Evolutionary conservation across 768 basidiomycete genomes (phyloP).

Genomic region (Lactarius quietus): DNA sequence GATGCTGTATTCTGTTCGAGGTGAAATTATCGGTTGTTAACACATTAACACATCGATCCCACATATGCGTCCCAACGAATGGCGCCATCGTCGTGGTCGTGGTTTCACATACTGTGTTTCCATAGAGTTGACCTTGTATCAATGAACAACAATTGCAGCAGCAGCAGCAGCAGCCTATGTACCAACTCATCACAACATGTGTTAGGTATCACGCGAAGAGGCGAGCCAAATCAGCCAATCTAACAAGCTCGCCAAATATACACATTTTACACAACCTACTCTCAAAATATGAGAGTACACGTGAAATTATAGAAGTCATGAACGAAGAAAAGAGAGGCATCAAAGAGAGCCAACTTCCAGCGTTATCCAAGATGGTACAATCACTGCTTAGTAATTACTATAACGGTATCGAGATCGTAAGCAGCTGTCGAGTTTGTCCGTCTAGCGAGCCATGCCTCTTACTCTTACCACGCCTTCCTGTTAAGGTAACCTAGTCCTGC

Average conservation of each 20-base stretch:
- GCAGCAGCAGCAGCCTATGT: too few species aligned
- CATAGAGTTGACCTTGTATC: background rate
- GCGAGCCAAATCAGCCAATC: too few species aligned
- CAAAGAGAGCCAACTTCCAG: conserved; percentile 3
- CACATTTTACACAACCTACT: conserved; percentile 20
- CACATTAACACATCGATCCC: conserved; percentile 41
- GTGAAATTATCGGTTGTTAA: background rate
- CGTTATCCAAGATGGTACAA: background rate
- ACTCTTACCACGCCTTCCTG: too few species aligned
- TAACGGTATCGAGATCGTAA: too few species aligned
- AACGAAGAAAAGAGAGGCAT: background rate
- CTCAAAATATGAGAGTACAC: too few species aligned
- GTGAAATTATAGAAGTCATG: background rate
- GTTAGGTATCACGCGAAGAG: background rate
- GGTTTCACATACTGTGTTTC: conserved; percentile 31
- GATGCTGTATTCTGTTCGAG: background rate
- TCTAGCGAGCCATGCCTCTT: too few species aligned
- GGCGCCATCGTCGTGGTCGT: conserved; percentile 39
- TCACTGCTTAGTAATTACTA: too few species aligned
- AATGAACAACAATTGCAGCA: background rate
- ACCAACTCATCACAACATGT: background rate
- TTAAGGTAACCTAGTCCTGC: too few species aligned
- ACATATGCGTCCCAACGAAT: conserved; percentile 35
- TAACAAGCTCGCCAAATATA: conserved; percentile 29
- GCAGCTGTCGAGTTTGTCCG: too few species aligned